Evolutionary conservation across 1,284 basidiomycete species (phyloP).

Genomic region (Trametes versicolor): DNA sequence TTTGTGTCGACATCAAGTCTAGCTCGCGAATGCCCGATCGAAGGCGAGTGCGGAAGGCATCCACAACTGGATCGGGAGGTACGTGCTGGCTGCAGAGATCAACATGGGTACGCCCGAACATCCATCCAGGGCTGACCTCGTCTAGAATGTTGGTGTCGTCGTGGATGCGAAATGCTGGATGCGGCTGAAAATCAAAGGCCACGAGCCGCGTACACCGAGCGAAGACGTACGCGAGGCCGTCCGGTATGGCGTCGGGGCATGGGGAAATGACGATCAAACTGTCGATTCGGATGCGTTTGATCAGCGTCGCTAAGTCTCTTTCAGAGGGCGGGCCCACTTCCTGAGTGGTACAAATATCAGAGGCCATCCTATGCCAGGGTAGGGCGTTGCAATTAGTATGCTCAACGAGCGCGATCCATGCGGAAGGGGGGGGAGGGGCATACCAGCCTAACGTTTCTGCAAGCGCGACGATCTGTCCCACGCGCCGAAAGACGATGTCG

Average conservation of each 20-base stretch:
- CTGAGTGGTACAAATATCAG: neutral
- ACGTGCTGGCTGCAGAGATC: neutral
- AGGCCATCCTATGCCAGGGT: neutral
- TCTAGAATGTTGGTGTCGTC: neutral
- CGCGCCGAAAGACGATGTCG: constrained; percentile 14
- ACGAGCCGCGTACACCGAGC: neutral
- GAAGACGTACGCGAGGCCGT: constrained; percentile 4
- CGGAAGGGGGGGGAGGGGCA: no score
- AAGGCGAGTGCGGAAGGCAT: neutral
- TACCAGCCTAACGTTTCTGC: constrained; percentile 4
- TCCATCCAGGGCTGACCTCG: neutral
- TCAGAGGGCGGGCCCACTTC: neutral
- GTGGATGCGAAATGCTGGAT: neutral
- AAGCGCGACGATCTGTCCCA: constrained; percentile 17
- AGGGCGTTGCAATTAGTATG: no score
- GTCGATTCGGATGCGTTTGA: neutral
- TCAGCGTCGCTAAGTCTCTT: neutral
- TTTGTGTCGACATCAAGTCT: neutral
- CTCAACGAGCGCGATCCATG: neutral
- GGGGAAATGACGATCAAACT: neutral
- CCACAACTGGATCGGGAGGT: neutral
- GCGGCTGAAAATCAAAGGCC: neutral
- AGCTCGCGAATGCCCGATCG: neutral
- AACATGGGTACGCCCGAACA: neutral
- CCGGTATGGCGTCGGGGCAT: neutral